Conservation (phyloP, 495 filamentous ascomycete genomes). For the Extremus antarcticus region DNA sequence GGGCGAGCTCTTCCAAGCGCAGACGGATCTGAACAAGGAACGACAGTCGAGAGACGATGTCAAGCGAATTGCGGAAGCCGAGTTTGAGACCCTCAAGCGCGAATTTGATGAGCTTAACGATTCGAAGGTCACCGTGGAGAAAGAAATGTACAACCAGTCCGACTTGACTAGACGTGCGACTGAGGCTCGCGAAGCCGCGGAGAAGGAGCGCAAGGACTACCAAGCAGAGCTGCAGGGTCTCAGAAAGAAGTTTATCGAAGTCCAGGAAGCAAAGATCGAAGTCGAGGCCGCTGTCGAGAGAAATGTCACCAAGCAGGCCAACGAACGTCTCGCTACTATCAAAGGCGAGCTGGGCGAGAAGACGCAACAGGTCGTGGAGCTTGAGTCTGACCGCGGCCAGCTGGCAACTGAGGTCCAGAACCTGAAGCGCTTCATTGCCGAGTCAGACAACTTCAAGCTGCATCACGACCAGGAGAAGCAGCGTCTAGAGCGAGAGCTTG, state of each 20-base stretch:
- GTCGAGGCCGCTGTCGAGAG: constrained; percentile 74
- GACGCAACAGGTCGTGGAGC: constrained; percentile 55
- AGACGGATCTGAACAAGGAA: constrained; percentile 82
- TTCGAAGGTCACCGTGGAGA: constrained; percentile 93
- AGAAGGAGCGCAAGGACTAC: constrained; percentile 79
- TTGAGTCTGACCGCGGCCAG: constrained; percentile 63
- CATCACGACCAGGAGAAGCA: constrained; percentile 90
- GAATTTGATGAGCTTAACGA: constrained; percentile 85
- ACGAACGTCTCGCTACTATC: constrained; percentile 69
- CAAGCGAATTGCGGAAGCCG: constrained; percentile 82
- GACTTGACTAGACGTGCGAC: constrained; percentile 82
- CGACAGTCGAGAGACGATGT: constrained; percentile 95
- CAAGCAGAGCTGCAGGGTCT: constrained; percentile 75
- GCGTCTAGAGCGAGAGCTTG: constrained; percentile 81
- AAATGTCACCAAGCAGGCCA: constrained; percentile 62
- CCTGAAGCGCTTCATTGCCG: constrained; percentile 69
- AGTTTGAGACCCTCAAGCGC: constrained; percentile 64
- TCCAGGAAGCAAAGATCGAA: constrained; percentile 73
- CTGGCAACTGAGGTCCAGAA: constrained; percentile 68
- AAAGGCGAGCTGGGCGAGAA: constrained; percentile 68
- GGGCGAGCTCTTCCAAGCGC: constrained; percentile 66
- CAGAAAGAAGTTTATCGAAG: constrained; percentile 67
- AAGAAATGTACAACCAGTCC: constrained; percentile 96
- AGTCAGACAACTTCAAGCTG: constrained; percentile 76
- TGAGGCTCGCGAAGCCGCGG: constrained; percentile 64